Percentiles rank a stretch among this genome's conserved stretches.
Conservation (phyloP, 768 basidiomycete genomes). For the Phlegmacium glaucopus region DNA sequence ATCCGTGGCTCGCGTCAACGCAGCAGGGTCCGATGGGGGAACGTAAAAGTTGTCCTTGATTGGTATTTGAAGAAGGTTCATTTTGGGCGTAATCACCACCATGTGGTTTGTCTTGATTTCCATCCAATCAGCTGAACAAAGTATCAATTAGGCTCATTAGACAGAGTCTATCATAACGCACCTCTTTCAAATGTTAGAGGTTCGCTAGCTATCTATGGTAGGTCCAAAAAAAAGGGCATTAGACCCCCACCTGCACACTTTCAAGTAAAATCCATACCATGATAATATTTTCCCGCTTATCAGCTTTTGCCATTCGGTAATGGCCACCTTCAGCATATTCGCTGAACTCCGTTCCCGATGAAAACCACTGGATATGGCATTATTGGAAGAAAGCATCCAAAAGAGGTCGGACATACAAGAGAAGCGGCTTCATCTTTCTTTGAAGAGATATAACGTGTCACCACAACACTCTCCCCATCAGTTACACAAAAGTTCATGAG, state of each 20-base stretch:
- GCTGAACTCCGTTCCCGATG: constrained; percentile 91
- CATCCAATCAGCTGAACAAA: constrained; percentile 87
- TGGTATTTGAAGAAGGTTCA: constrained; percentile 92
- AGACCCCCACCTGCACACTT: not conserved
- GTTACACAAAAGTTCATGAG: constrained; percentile 96
- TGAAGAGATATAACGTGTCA: constrained; percentile 93
- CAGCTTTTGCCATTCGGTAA: constrained; percentile 93
- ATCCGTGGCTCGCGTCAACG: constrained; percentile 64
- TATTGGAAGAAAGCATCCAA: not conserved
- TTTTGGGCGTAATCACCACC: constrained; percentile 93
- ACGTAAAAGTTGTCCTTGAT: constrained; percentile 93
- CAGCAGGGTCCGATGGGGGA: constrained; percentile 77
- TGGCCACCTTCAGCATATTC: constrained; percentile 87
- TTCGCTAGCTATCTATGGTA: constrained; percentile 74
- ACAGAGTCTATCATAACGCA: constrained; percentile 21
- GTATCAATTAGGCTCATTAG: constrained; percentile 1
- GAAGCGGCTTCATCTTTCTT: constrained; percentile 91
- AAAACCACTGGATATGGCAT: constrained; percentile 68
- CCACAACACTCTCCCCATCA: constrained; percentile 91
- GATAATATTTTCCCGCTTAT: constrained; percentile 95
- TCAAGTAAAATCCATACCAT: constrained; percentile 47
- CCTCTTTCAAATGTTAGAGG: constrained; percentile 96
- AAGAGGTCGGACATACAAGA: constrained; percentile 45
- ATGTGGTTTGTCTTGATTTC: constrained; percentile 96
- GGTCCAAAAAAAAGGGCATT: constrained; percentile 9